These are phyloP conservation scores for Scortechinia acanthostroma DNA, from an alignment of 2,329 filamentous ascomycete species.

Conservation along the genomic window DNA sequence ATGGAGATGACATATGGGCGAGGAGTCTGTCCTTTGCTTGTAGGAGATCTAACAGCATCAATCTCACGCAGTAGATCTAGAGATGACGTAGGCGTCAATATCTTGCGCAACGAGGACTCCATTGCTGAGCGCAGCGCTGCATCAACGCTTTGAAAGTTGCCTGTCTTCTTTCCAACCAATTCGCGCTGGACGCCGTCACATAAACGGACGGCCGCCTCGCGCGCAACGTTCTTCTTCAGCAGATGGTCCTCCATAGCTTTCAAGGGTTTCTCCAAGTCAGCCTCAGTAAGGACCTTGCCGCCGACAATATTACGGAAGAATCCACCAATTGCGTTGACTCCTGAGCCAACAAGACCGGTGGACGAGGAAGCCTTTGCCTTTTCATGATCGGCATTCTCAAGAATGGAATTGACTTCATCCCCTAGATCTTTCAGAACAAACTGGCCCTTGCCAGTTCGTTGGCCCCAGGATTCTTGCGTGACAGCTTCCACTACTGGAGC, in stretches of 20 bases:
- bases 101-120: constrained; percentile 86
- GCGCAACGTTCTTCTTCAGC: constrained; percentile 89
- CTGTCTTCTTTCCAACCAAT: constrained; percentile 82
- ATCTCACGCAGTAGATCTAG: constrained; percentile 93
- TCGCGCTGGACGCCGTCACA: constrained; percentile 89
- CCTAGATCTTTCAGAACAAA: constrained; percentile 90
- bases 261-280: constrained; percentile 84
- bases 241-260: constrained; percentile 95
- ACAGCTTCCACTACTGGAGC: constrained; percentile 65
- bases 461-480: constrained; percentile 76
- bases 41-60: constrained; percentile 66
- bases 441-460: constrained; percentile 70
- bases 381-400: constrained; percentile 71
- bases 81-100: constrained; percentile 90
- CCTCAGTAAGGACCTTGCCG: constrained; percentile 82
- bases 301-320: constrained; percentile 93
- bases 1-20: constrained; percentile 97
- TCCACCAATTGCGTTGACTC: constrained; percentile 75
- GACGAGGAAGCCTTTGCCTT: constrained; percentile 23
- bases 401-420: constrained; percentile 84
- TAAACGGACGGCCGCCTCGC: constrained; percentile 83
- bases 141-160: constrained; percentile 81
- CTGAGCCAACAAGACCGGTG: constrained; percentile 67
- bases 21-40: constrained; percentile 50
- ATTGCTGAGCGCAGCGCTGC: constrained; percentile 77